Conservation (phyloP, 2,329 filamentous ascomycete species). For the Nemania sp. region DNA sequence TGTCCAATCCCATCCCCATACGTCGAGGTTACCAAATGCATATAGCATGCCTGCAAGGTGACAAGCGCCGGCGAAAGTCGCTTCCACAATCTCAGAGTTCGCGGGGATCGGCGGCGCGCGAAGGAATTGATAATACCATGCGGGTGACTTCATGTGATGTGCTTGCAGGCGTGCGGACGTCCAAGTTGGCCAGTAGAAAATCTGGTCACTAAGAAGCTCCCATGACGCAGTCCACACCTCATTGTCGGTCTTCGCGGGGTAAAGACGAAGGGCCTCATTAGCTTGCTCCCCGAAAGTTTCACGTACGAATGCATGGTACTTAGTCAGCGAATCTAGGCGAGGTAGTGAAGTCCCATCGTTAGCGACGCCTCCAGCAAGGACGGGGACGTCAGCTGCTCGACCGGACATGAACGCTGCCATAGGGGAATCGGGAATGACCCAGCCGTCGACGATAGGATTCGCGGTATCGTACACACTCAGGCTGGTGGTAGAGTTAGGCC, state of each 20-base stretch:
- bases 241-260: slow-evolving; percentile 13
- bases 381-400: slow-evolving; percentile 8
- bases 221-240: slow-evolving; percentile 14
- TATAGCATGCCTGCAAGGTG: slow-evolving; percentile 22
- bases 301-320: slow-evolving; percentile 6
- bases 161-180: slow-evolving; percentile 17
- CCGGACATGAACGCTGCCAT: slow-evolving; percentile 5
- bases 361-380: slow-evolving; percentile 3
- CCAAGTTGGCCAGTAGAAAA: slow-evolving; percentile 22
- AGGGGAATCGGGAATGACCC: slow-evolving; percentile 15
- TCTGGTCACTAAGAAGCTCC: slow-evolving; percentile 13
- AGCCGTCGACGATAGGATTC: slow-evolving; percentile 20
- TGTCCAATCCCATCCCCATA: slow-evolving; percentile 22
- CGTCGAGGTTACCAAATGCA: slow-evolving; percentile 18
- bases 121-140: slow-evolving; percentile 16
- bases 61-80: slow-evolving; percentile 17
- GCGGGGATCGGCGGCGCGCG: slow-evolving; percentile 21
- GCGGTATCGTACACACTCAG: slow-evolving; percentile 20
- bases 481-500: slow-evolving; percentile 11
- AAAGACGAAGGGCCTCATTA: slow-evolving; percentile 9
- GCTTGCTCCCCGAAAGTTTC: slow-evolving; percentile 13
- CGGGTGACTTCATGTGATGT: slow-evolving; percentile 10
- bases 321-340: neutral
- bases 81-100: slow-evolving; percentile 11
- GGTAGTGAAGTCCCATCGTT: slow-evolving; percentile 21